These are phyloP conservation scores for Marchantia polymorpha DNA, from an alignment of 225 moss, liverwort and hornwort genomes.

Conservation along the genomic window DNA sequence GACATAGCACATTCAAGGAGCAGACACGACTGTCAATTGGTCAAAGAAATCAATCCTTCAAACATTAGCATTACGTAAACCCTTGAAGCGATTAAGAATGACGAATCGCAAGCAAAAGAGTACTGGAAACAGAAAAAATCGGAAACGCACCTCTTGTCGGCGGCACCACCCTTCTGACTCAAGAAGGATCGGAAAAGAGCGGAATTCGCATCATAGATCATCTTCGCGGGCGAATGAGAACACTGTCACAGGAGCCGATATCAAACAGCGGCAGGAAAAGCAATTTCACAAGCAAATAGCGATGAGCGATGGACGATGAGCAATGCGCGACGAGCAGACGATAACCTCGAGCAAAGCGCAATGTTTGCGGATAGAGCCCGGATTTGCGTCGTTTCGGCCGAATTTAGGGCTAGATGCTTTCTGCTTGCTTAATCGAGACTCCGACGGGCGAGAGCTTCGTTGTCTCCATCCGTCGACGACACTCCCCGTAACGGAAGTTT, in stretches of 20 bases:
- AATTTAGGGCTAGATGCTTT: neutral
- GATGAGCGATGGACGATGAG: neutral
- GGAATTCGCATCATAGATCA: conserved; percentile 89
- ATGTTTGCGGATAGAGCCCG: neutral
- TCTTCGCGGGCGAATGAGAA: conserved; percentile 16
- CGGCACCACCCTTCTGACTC: conserved; percentile 83
- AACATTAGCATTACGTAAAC: no score
- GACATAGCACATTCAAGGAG: no score
- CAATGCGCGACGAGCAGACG: neutral
- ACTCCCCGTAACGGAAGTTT: no score
- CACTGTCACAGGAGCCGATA: neutral
- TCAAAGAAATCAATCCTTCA: no score
- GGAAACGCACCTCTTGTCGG: conserved; percentile 57
- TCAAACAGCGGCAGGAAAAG: neutral
- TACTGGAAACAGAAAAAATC: neutral
- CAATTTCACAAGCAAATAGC: neutral
- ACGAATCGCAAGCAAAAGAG: no score
- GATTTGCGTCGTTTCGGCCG: neutral
- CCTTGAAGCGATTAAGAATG: no score
- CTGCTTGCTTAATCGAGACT: no score
- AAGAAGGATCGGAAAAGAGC: conserved; percentile 81
- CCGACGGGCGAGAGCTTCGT: no score
- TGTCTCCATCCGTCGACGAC: no score
- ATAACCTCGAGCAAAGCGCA: neutral
- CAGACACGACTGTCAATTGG: no score